Conservation (phyloP, 2,329 filamentous ascomycete species). For the Orbilia brochopaga region DNA sequence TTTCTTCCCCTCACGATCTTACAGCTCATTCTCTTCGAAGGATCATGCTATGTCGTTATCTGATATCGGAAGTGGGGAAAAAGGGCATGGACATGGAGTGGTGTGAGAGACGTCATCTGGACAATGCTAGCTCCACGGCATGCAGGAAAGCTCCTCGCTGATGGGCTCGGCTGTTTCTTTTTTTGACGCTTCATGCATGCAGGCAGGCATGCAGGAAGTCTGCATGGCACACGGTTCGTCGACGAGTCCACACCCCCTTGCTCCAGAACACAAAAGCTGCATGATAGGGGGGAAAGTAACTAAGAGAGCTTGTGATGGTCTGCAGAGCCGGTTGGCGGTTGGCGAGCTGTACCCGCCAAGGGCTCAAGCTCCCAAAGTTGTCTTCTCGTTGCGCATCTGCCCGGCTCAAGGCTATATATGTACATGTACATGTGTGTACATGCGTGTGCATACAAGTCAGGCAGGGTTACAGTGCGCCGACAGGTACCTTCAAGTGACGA, state of each 20-base stretch:
- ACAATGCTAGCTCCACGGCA: conserved; percentile 33
- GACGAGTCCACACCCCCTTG: background rate
- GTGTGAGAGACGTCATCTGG: conserved; percentile 44
- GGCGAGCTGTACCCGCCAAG: too few species aligned
- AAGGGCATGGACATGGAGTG: conserved; percentile 26
- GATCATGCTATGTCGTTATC: conserved; percentile 6
- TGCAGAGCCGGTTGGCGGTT: background rate
- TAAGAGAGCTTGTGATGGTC: conserved; percentile 3
- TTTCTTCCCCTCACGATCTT: background rate
- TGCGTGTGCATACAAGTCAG: background rate
- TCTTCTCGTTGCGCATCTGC: background rate
- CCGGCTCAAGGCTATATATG: background rate
- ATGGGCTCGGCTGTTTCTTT: conserved; percentile 5
- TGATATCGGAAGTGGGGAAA: conserved; percentile 39
- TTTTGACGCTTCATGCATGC: background rate
- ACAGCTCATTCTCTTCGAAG: background rate
- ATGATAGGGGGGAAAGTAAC: background rate
- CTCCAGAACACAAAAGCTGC: background rate
- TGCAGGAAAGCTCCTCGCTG: conserved; percentile 8
- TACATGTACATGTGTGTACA: background rate
- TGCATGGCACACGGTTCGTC: conserved; percentile 3
- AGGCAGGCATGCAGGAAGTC: conserved; percentile 1
- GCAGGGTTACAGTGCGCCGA: background rate
- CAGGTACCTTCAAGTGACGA: background rate
- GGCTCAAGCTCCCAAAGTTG: too few species aligned